Base-by-base conservation (phyloP, 495 filamentous ascomycete species). In the Annulohypoxylon moriforme region DNA sequence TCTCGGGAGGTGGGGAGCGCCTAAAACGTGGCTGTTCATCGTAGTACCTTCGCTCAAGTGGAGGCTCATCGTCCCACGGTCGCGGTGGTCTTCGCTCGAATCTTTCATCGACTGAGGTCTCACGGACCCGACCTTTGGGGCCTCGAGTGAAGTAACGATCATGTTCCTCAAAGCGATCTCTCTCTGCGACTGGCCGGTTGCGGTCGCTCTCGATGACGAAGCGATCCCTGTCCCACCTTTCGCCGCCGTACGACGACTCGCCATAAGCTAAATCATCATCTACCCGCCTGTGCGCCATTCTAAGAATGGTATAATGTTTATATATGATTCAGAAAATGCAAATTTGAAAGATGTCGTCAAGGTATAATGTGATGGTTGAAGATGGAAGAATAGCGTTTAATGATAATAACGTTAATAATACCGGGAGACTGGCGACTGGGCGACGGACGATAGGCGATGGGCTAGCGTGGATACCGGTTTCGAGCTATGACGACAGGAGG, bases 141-240 rank as follows among this genome's bases (percentile, higher is more conserved):
- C 61, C 71, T 25, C 71, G 63, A 7, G 25, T 75, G 24, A 76
- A 75, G n/a, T 74, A 71, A 14, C 79, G 76, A 42, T 80, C 77
- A 56, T 73, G 81, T 33, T 78, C 75, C 46, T 81, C 77, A 18
- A 74, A 76, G 27, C 75, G 78, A 36, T 79, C 78, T 47, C 70
- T 75, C 46, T 78, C 76, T 42, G 55, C n/a, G 40, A 1, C 22
- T 49, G 18, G 66, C 18, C 74, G 72, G 33, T 42, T 68, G 47
- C 72, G 72, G 33, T 71, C 67, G 13, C 49, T 60, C 64, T 79
- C 77, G 50, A 68, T 60, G 42, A 68, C 67, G 73, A 81, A 77
- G 50, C 81, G 83, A 66, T 76, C 80, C 2, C 79, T 78, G 61
- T 85, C 81, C 81, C 80, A 85, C 68, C 82, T 81, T 36, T 77